These are phyloP conservation scores for Erodium trifolium DNA, from an alignment of 441 rosid species.

Conservation along the genomic window DNA sequence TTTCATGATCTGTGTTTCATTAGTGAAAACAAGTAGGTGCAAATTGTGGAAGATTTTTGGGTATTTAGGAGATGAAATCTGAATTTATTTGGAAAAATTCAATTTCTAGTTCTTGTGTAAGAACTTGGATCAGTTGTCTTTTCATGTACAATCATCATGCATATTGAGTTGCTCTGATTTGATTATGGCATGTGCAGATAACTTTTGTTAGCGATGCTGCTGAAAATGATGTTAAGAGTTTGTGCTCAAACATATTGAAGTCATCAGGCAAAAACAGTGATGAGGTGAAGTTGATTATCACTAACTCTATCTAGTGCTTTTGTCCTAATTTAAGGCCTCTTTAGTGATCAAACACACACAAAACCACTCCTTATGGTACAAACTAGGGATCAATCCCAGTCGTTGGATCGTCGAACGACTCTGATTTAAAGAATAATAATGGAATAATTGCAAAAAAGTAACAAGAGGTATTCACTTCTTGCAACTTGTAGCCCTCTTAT, in stretches of 20 bases:
- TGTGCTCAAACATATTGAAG: constrained; percentile 36
- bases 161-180: background rate
- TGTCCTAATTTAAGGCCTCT: background rate
- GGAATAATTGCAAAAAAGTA: too few species aligned
- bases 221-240: constrained; percentile 42
- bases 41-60: background rate
- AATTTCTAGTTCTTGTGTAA: background rate
- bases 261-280: constrained; percentile 24
- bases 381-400: too few species aligned
- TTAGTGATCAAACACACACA: too few species aligned
- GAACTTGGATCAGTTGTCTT: too few species aligned
- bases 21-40: background rate
- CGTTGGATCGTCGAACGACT: too few species aligned
- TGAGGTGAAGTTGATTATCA: constrained; percentile 35
- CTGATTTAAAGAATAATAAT: too few species aligned
- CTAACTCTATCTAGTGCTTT: background rate
- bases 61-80: background rate
- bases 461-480: too few species aligned
- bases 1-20: background rate
- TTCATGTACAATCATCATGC: too few species aligned
- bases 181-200: constrained; percentile 30
- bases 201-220: constrained; percentile 19
- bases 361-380: too few species aligned
- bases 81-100: background rate
- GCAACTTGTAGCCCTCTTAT: too few species aligned